phyloP scores from a whole-genome alignment of 495 filamentous ascomycete genomes.

The Staphylotrichum tortipilum region DNA sequence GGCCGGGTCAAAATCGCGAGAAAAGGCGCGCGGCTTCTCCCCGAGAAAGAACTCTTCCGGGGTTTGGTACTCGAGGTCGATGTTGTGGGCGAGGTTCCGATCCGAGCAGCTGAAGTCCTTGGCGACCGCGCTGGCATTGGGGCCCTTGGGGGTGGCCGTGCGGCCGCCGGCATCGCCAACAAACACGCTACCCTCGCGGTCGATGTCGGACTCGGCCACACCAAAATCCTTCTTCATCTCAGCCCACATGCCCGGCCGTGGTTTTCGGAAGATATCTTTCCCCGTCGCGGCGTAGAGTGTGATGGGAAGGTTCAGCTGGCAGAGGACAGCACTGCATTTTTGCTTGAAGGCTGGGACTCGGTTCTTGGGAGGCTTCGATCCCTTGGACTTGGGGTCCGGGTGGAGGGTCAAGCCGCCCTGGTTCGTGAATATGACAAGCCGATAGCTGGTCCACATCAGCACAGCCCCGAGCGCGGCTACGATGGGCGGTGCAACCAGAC shows the following conservation, averaged over 20 bases:
- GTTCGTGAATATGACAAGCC: conserved; percentile 75
- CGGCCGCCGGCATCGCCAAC: conserved; percentile 78
- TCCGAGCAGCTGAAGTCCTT: conserved; percentile 70
- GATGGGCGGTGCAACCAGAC: not conserved
- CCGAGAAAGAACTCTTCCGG: conserved; percentile 87
- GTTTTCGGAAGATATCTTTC: conserved; percentile 76
- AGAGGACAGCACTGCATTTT: conserved; percentile 61
- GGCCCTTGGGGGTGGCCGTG: conserved; percentile 23
- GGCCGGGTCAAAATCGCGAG: conserved; percentile 55
- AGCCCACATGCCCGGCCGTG: conserved; percentile 80
- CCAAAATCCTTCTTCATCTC: conserved; percentile 69
- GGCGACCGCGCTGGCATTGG: conserved; percentile 6
- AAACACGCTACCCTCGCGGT: conserved; percentile 65
- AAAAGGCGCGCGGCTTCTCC: conserved; percentile 51
- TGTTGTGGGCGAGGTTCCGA: conserved; percentile 74
- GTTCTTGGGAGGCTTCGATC: conserved; percentile 49
- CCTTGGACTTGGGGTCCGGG: conserved; percentile 54
- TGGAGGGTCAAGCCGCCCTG: conserved; percentile 73
- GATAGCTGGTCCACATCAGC: conserved; percentile 46
- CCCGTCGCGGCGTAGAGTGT: conserved; percentile 78
- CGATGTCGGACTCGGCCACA: conserved; percentile 53
- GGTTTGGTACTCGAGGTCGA: conserved; percentile 69
- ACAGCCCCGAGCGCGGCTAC: not conserved
- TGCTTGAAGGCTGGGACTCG: conserved; percentile 70
- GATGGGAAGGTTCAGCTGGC: conserved; percentile 64